Percentiles rank a stretch among this genome's conserved stretches.
phyloP scores from a whole-genome alignment of 2,329 filamentous ascomycete genomes.

The Colletotrichum sp. region DNA sequence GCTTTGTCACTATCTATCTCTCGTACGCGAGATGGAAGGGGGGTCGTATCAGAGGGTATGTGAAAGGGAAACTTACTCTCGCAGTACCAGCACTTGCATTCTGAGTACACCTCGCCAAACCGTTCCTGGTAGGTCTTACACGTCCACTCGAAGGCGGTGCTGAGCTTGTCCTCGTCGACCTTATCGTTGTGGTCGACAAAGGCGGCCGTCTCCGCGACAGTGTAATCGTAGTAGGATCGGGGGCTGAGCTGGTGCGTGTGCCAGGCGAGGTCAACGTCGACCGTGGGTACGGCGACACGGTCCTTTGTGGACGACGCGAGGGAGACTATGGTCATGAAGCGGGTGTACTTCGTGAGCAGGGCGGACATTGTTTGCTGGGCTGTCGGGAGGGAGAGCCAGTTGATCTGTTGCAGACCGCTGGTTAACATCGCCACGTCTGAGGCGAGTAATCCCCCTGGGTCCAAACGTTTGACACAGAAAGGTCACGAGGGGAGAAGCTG shows the following conservation, averaged over 20 bases:
- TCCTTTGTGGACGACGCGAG: conserved; percentile 33
- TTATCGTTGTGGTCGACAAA: conserved; percentile 87
- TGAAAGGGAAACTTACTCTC: conserved; percentile 49
- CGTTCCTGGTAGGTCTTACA: conserved; percentile 67
- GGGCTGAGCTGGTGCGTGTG: conserved; percentile 77
- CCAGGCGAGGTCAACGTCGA: conserved; percentile 75
- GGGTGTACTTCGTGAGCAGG: conserved; percentile 63
- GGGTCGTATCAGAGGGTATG: not conserved
- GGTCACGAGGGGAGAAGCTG: not conserved
- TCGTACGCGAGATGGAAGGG: not conserved
- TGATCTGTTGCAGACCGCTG: conserved; percentile 45
- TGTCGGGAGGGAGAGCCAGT: conserved; percentile 74
- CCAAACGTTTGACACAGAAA: not conserved
- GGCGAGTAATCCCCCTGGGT: rapidly evolving
- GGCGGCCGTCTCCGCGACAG: conserved; percentile 45
- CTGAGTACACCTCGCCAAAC: conserved; percentile 69
- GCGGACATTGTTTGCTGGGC: conserved; percentile 63
- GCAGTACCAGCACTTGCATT: conserved; percentile 82
- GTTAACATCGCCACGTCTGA: not conserved
- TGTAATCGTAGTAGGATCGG: conserved; percentile 62
- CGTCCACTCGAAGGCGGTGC: conserved; percentile 71
- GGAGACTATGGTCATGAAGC: conserved; percentile 64
- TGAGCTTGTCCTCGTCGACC: conserved; percentile 71
- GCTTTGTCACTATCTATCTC: not conserved
- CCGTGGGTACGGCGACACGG: conserved; percentile 64